These are phyloP conservation scores for Penicillium cosmopolitanum DNA, from an alignment of 495 filamentous ascomycete species.

Conservation along the genomic window DNA sequence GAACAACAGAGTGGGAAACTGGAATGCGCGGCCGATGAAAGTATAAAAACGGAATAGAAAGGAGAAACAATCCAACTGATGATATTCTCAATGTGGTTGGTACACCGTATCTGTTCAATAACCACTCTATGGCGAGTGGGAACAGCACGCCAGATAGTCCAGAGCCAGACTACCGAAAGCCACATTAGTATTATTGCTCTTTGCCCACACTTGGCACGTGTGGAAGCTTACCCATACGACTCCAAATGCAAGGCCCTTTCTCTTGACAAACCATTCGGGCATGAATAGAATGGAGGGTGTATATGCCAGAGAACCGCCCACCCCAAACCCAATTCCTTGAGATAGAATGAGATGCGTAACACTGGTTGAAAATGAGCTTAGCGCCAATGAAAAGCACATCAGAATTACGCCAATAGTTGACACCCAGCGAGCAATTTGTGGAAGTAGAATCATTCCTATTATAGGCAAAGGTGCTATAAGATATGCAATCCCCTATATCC, in stretches of 20 bases:
- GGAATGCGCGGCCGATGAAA: conserved; percentile 59
- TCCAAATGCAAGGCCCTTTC: conserved; percentile 53
- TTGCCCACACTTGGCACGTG: background rate
- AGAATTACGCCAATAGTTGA: conserved; percentile 46
- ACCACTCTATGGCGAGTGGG: conserved; percentile 50
- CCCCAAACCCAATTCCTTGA: conserved; percentile 52
- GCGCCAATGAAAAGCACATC: conserved; percentile 40
- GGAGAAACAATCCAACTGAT: conserved; percentile 45
- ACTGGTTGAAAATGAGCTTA: conserved; percentile 48
- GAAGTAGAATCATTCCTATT: conserved; percentile 37
- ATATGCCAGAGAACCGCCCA: conserved; percentile 51
- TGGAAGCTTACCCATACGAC: conserved; percentile 42
- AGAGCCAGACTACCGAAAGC: conserved; percentile 36
- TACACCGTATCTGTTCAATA: conserved; percentile 54
- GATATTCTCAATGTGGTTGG: conserved; percentile 52
- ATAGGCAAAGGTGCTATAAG: conserved; percentile 45
- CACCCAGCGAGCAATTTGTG: conserved; percentile 33
- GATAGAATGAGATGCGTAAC: conserved; percentile 50
- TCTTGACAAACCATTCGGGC: conserved; percentile 55
- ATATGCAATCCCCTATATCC: conserved; percentile 48
- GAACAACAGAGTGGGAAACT: conserved; percentile 10
- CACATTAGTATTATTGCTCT: conserved; percentile 1
- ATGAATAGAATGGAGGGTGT: conserved; percentile 51
- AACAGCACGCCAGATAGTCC: conserved; percentile 44
- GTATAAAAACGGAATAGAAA: conserved; percentile 55